Percentiles rank a stretch among this genome's conserved stretches.
Conservation (phyloP, 345 rosid species). For the Euphorbia tirucalli region DNA sequence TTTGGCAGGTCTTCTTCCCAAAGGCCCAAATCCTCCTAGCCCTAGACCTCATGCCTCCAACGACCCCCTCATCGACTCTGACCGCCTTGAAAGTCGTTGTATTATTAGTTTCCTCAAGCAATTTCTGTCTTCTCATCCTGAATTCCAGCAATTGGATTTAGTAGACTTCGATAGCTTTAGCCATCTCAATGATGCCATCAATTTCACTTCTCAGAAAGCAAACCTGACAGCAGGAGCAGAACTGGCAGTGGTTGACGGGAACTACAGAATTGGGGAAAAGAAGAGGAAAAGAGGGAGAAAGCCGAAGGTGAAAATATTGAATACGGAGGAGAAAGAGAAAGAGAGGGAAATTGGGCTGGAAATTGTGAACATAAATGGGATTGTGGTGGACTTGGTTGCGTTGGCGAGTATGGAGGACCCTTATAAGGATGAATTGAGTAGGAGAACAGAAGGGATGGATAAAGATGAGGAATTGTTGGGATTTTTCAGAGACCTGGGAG, state of each 20-base stretch:
- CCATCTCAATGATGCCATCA: conserved; percentile 14
- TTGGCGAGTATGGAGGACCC: conserved; percentile 53
- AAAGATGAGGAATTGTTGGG: conserved; percentile 59
- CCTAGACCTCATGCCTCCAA: no score
- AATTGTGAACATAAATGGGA: conserved; percentile 49
- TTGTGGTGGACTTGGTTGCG: conserved; percentile 38
- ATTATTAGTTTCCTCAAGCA: conserved; percentile 49
- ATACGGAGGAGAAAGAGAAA: conserved; percentile 25
- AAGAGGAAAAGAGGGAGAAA: conserved; percentile 68
- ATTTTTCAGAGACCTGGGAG: conserved; percentile 55
- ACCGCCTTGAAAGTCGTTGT: conserved; percentile 43
- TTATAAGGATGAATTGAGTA: conserved; percentile 47
- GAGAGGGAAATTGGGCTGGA: conserved; percentile 32
- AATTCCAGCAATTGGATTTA: conserved; percentile 17
- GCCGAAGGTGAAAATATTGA: conserved; percentile 33
- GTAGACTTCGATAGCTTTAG: conserved; percentile 28
- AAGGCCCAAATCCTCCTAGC: conserved; percentile 20
- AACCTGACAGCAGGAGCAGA: conserved; percentile 1
- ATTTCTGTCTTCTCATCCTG: conserved; percentile 37
- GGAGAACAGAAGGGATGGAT: conserved; percentile 53
- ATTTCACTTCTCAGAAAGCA: conserved; percentile 19
- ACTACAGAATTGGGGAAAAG: conserved; percentile 20
- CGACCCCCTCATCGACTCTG: conserved; percentile 32
- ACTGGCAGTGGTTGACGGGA: neutral
- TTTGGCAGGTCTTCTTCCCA: conserved; percentile 46